These are phyloP conservation scores for Phytophthora cajani DNA, from an alignment of 352 stramenopile species.

Conservation along the genomic window DNA sequence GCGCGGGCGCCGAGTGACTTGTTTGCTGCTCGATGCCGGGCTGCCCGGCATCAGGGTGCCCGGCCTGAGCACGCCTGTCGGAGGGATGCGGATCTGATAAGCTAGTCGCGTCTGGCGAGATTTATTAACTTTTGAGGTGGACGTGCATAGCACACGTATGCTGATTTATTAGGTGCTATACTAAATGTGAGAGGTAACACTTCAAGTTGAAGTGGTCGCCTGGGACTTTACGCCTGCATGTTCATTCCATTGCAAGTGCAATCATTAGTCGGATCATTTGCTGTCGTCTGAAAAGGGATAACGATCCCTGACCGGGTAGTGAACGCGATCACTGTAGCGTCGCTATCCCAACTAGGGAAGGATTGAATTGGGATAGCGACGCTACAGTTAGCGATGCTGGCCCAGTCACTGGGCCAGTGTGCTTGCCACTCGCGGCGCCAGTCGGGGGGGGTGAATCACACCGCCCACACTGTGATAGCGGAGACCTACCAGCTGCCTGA, in stretches of 20 bases:
- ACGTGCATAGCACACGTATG: background rate
- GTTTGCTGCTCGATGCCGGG: background rate
- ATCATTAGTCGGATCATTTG: background rate
- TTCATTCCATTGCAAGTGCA: background rate
- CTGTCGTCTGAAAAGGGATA: too few relatives aligned
- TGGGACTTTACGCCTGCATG: background rate
- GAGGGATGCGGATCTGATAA: background rate
- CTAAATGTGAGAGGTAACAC: background rate
- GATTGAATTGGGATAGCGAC: too few relatives aligned
- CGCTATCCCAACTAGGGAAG: too few relatives aligned
- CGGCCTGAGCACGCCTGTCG: background rate
- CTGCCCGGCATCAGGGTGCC: too few relatives aligned
- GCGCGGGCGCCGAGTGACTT: background rate
- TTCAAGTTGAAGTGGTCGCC: background rate
- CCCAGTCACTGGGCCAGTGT: too few relatives aligned
- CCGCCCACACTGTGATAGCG: background rate
- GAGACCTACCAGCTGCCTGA: constrained; percentile 15
- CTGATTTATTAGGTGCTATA: background rate
- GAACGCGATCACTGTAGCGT: too few relatives aligned
- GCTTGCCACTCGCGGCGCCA: too few relatives aligned
- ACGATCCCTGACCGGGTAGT: too few relatives aligned
- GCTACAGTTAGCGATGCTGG: too few relatives aligned
- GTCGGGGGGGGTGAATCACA: background rate
- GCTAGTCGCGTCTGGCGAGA: background rate
- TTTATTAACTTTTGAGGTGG: background rate